Evolutionary conservation across 164 flowering plant species (phyloP).

Genomic region (Magnolia kwangsiensis): DNA sequence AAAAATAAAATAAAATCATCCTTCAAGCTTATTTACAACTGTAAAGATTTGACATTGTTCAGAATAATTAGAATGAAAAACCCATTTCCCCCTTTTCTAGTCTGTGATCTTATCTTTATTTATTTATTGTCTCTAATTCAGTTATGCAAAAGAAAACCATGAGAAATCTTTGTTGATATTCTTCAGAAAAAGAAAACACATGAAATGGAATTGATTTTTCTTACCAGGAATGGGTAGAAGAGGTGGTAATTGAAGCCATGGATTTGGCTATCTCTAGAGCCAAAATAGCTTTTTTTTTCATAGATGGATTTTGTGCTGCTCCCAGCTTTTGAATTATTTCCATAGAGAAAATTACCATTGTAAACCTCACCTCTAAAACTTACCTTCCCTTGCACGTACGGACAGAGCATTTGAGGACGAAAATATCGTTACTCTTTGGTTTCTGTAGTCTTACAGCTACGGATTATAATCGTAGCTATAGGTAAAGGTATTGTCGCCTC

Average conservation of each 20-base stretch:
- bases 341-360: no score
- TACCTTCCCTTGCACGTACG: no score
- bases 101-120: no score
- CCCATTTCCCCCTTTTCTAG: no score
- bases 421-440: no score
- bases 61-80: not conserved
- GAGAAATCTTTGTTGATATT: not conserved
- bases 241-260: slow-evolving; percentile 7
- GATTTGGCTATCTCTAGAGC: not conserved
- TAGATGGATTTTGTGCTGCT: not conserved
- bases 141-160: not conserved
- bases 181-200: not conserved
- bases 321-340: not conserved
- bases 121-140: not conserved
- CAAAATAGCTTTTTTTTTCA: not conserved
- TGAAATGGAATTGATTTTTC: not conserved
- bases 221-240: slow-evolving; percentile 10
- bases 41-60: not conserved
- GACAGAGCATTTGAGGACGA: no score
- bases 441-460: no score
- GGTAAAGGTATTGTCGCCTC: no score
- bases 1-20: not conserved
- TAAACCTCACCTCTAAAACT: no score
- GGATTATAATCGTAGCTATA: no score
- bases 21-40: not conserved